Percentiles rank a stretch among this genome's conserved stretches.
Conservation (phyloP, 208 protist genomes). For the Trypanosoma conorhini region DNA sequence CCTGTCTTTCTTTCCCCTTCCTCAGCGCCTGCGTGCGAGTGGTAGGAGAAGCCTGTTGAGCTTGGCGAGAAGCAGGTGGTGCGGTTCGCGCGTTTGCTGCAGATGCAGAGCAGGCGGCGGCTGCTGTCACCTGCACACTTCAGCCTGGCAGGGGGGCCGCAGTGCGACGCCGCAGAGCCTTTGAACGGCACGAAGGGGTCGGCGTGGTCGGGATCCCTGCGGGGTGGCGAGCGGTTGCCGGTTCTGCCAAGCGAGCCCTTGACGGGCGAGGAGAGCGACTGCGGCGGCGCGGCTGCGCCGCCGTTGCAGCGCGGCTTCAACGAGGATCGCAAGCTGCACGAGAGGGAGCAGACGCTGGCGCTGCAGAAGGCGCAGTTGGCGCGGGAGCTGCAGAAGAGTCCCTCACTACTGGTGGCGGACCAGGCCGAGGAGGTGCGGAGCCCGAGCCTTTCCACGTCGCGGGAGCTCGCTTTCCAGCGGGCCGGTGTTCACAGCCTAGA, state of each 20-base stretch:
- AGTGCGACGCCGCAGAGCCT: background rate
- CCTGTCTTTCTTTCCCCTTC: background rate
- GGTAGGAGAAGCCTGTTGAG: background rate
- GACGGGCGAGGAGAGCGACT: background rate
- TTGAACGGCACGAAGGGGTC: background rate
- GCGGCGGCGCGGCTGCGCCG: background rate
- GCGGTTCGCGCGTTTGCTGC: conserved; percentile 4
- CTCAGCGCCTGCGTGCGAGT: too few species aligned
- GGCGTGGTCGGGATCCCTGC: background rate
- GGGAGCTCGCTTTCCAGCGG: conserved; percentile 37
- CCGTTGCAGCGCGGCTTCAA: conserved; percentile 43
- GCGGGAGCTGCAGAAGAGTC: conserved; percentile 43
- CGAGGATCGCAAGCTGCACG: conserved; percentile 50
- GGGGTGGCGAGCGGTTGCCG: background rate
- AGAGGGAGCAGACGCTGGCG: conserved; percentile 47
- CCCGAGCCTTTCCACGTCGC: conserved; percentile 37
- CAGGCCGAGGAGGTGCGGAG: conserved; percentile 38
- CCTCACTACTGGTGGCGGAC: conserved; percentile 28
- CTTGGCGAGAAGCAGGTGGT: background rate
- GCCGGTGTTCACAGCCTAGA: conserved; percentile 30
- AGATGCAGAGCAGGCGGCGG: background rate
- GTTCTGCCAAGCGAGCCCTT: background rate
- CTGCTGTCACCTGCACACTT: background rate
- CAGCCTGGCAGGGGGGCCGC: background rate
- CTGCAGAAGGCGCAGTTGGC: conserved; percentile 60